Conservation (phyloP, 148 eudicot genomes). For the Salicornia ramosissima region DNA sequence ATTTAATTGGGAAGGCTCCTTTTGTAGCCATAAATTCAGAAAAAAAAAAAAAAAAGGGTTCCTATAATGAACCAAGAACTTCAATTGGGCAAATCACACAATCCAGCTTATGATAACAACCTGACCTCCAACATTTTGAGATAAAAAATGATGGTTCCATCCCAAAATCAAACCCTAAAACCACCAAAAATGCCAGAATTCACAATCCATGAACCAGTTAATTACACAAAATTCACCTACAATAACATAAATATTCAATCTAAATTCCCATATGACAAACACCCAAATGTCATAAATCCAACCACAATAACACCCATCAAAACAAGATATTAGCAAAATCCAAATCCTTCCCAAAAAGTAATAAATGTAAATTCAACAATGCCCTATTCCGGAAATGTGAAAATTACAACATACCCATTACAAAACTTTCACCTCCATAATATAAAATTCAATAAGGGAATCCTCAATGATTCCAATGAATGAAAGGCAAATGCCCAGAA, state of each 20-base stretch:
- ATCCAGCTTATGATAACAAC: conserved; percentile 23
- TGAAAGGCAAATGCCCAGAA: not conserved
- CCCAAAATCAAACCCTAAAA: conserved; percentile 28
- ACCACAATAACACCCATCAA: conserved; percentile 19
- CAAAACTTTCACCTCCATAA: not conserved
- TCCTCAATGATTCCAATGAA: not conserved
- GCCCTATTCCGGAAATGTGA: conserved; percentile 13
- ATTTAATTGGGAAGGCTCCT: conserved; percentile 18
- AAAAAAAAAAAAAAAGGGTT: not conserved
- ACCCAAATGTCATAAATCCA: conserved; percentile 8
- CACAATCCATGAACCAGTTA: conserved; percentile 12
- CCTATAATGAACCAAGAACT: conserved; percentile 8
- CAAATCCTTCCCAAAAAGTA: not conserved
- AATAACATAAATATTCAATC: conserved; percentile 10
- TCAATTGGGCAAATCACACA: conserved; percentile 24
- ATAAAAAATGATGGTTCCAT: conserved; percentile 30
- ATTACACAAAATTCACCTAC: not conserved
- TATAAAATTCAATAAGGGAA: not conserved
- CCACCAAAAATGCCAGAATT: conserved; percentile 24
- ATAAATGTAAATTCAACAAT: conserved; percentile 13
- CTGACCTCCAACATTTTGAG: conserved; percentile 14
- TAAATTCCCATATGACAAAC: conserved; percentile 6
- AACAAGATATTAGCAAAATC: conserved; percentile 15
- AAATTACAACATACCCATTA: not conserved
- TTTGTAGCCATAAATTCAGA: conserved; percentile 2